phyloP scores from a whole-genome alignment of 2,329 filamentous ascomycete species.

The Penicillium corylophilum region DNA sequence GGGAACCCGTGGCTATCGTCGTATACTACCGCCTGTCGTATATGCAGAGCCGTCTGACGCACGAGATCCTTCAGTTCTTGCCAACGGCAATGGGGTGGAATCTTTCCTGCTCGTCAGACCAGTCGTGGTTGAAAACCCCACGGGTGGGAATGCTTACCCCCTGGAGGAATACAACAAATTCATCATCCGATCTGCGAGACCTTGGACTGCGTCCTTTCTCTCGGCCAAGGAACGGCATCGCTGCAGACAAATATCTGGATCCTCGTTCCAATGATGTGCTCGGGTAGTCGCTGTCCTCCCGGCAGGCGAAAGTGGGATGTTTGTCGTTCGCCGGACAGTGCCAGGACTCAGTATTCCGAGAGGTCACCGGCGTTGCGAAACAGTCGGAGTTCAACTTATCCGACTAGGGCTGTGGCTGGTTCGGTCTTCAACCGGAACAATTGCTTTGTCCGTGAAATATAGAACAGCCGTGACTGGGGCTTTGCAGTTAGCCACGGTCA shows the following conservation, averaged over 20 bases:
- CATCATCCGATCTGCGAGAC: slow-evolving; percentile 39
- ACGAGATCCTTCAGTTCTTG: slow-evolving; percentile 48
- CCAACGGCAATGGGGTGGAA: slow-evolving; percentile 46
- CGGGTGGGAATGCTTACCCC: slow-evolving; percentile 32
- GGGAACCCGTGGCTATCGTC: slow-evolving; percentile 45
- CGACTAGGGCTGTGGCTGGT: slow-evolving; percentile 9
- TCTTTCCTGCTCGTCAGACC: slow-evolving; percentile 25
- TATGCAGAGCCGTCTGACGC: slow-evolving; percentile 45
- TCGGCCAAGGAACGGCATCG: slow-evolving; percentile 34
- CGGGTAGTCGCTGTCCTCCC: not conserved
- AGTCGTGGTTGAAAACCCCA: not conserved
- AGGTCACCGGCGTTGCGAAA: slow-evolving; percentile 12
- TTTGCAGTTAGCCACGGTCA: not conserved
- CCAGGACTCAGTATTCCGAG: slow-evolving; percentile 1
- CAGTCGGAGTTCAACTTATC: slow-evolving; percentile 12
- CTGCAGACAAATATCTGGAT: not conserved
- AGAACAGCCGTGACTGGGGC: not conserved
- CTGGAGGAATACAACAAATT: slow-evolving; percentile 47
- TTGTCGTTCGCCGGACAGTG: not conserved
- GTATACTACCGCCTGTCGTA: slow-evolving; percentile 46
- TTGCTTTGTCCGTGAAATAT: not conserved
- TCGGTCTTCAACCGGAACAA: slow-evolving; percentile 7
- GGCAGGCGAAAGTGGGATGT: not conserved
- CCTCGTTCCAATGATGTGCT: not conserved
- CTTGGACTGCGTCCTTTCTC: slow-evolving; percentile 33